Base-by-base conservation (phyloP, 2,329 filamentous ascomycete species). In the Diaporthe caulivora region DNA sequence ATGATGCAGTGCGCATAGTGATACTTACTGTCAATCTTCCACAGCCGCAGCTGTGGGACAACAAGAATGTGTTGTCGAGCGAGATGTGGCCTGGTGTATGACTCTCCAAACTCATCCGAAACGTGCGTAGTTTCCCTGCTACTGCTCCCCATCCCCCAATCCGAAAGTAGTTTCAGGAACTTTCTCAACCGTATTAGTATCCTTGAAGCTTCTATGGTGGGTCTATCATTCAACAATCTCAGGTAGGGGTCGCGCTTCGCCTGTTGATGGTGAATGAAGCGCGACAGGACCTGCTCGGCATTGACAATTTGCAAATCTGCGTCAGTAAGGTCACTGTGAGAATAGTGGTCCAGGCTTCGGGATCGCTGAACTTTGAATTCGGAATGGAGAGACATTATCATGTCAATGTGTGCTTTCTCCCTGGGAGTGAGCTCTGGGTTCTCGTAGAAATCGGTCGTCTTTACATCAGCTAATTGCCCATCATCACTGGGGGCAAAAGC, bases 41-140 rank as follows among this genome's bases (percentile, higher is more conserved):
- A 58, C 34, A 58, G 55, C 55, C 55, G 42, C 9, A 58, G 17
- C 29, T 58, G 55, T 8, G 55, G 55, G 34, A 58, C 55, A 26
- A 58, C 55, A 58, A 58, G 10, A 3, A 58, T 37, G 9, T 40
- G 24, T 58, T 58, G 55, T 58, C 55, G 55, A 58, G 55, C 4
- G 24, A 40, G 21, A 5, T 40, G 21, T 21, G 21, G 21, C 3
- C 24, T 42, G 21, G 24, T 58, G 7, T 24, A 34, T n/a, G 18
- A 8, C 10, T 58, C 11, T 15, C n/a, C 55, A 24, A 15, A 37
- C 1, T 34, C 55, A 4, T 58, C 31, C 24, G 40, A 34, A 24
- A 58, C 13, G 13, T 10, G n/a, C 1, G 31, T 9, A 17, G 15
- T n/a, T 18, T 42, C 21, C 34, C 17, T 8, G 17, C 1, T 10